Base-by-base conservation (phyloP, 805 yeast species). In the Saccharomyces eubayanus region DNA sequence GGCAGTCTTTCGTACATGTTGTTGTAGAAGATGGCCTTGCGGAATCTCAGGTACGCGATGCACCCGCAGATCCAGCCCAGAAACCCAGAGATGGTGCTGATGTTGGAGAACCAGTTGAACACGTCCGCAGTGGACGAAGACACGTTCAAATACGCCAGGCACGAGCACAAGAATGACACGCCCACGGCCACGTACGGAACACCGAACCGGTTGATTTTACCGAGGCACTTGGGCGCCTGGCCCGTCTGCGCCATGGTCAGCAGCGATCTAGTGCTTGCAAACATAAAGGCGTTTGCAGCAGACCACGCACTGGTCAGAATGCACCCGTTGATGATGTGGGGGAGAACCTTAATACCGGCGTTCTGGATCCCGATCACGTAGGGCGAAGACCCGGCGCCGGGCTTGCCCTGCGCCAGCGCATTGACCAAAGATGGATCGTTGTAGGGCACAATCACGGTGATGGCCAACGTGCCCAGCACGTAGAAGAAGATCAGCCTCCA, bases 41-140 rank as follows among this genome's bases (percentile, higher is more conserved):
- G 81, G 77, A 80, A 84, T 68, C 87, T 74, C 41, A 81, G 54
- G 64, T 82, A 82, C 9, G 85, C 79, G 41, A 75, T 66, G 43
- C 78, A 67, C 31, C 80, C 76, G 51, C 77, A 71, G 46, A 81
- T 66, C 89, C 89, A 83, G 28, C 85, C 78, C 46, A 83, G 65
- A 66, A 84, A 83, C 11, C 87, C 88, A 2, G 87, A 81, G 51
- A 83, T 78, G 36, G 87, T 83, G 40, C 83, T 76, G 56, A 84
- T 78, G 62, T 83, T 83, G 14, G 84, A 74, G 53, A 84, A 77
- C 88, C 88, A 84, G 27, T 75, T 72, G 69, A 84, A 84, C 5
- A 81, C 88, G 47, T 67, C 59, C 1, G 82, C 66, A 0, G 87
- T 72, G 2, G 79, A 72, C 6, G 78, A 72, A 5, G 84, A 79